Conservation (phyloP, 2,329 filamentous ascomycete genomes). For the Arthrobotrys pseudoclavata region DNA sequence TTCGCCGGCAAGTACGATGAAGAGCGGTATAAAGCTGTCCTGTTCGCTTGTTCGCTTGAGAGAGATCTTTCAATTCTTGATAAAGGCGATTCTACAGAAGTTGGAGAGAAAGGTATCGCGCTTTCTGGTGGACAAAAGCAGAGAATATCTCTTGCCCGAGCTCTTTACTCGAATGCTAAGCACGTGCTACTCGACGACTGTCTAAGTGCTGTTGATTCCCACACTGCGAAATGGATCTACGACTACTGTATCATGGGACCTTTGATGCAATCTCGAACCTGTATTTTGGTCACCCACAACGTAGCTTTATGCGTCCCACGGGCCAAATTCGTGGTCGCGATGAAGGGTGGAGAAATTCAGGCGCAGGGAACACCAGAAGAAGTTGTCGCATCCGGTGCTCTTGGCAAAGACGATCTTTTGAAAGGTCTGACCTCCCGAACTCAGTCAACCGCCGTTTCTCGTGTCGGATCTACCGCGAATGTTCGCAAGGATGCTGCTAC, state of each 20-base stretch:
- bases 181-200: conserved; percentile 95
- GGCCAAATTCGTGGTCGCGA: conserved; percentile 82
- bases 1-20: conserved; percentile 87
- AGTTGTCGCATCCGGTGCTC: conserved; percentile 85
- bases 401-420: conserved; percentile 79
- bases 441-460: conserved; percentile 78
- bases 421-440: conserved; percentile 73
- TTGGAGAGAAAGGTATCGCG: conserved; percentile 97
- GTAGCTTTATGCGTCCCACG: conserved; percentile 86
- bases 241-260: conserved; percentile 90
- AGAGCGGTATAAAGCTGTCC: conserved; percentile 85
- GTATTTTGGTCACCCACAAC: conserved; percentile 96
- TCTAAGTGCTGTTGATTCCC: conserved; percentile 94
- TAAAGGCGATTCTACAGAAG: conserved; percentile 89
- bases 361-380: conserved; percentile 82
- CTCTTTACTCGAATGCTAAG: conserved; percentile 93
- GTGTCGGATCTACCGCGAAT: conserved; percentile 66
- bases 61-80: conserved; percentile 93
- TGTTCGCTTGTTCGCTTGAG: conserved; percentile 90
- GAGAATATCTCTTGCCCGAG: conserved; percentile 94
- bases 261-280: conserved; percentile 88
- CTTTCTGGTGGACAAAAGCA: conserved; percentile 98
- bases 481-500: conserved; percentile 31
- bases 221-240: conserved; percentile 98
- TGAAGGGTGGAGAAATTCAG: conserved; percentile 86